Conservation (phyloP, 2,329 filamentous ascomycete species). For the Boeremia lycopersici region DNA sequence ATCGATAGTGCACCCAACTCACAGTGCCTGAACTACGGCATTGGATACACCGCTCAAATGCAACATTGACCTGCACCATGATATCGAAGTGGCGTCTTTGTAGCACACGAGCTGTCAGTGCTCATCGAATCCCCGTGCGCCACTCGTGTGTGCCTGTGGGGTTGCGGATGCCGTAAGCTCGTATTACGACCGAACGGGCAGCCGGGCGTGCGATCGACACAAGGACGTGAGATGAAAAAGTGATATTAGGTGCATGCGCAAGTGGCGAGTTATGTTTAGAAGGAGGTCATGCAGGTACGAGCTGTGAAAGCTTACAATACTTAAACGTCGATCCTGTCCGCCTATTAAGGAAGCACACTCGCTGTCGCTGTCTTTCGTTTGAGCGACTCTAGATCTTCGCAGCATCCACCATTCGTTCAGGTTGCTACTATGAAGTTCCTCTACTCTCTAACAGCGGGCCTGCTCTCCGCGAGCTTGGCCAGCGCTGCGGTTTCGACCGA, state of each 20-base stretch:
- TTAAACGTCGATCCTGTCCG: slow-evolving; percentile 8
- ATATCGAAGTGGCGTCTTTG: slow-evolving; percentile 9
- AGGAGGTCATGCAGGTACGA: slow-evolving; percentile 8
- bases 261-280: slow-evolving; percentile 19
- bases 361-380: slow-evolving; percentile 4
- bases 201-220: slow-evolving; percentile 12
- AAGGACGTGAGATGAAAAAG: slow-evolving; percentile 13
- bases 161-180: slow-evolving; percentile 11
- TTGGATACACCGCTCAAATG: slow-evolving; percentile 7
- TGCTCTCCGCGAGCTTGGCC: slow-evolving; percentile 28
- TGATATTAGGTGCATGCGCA: slow-evolving; percentile 15
- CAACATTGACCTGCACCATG: slow-evolving; percentile 8
- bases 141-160: slow-evolving; percentile 11
- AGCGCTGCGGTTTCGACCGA: slow-evolving; percentile 46
- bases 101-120: slow-evolving; percentile 1
- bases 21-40: background rate
- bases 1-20: slow-evolving; percentile 6
- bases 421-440: slow-evolving; percentile 28
- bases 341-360: background rate
- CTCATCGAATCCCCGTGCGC: slow-evolving; percentile 10
- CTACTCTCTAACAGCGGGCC: slow-evolving; percentile 22
- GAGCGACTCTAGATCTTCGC: background rate
- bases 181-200: slow-evolving; percentile 13
- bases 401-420: background rate
- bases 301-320: background rate